Base-by-base conservation (phyloP, 345 rosid genomes). In the Salix purpurea region DNA sequence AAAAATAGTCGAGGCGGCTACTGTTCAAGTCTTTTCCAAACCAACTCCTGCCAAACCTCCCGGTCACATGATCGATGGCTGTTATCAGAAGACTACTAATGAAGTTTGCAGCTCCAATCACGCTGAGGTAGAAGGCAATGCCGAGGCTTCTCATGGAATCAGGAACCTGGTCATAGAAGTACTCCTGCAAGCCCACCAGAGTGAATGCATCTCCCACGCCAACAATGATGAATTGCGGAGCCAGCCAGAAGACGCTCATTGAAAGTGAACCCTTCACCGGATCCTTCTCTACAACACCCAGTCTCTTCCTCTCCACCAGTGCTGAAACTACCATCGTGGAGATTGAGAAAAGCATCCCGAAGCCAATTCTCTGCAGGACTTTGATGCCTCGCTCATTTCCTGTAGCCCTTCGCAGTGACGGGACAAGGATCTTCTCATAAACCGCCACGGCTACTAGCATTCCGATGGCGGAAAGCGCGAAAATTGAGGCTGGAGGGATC, bases 101-200 rank as follows among this genome's bases (percentile, higher is more conserved):
- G 79, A 96, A 96, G 74, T 84, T 96, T 39, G 89, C 89, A 0
- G 96, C 91, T 5, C 98, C 99, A 4, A 93, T 58, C 65, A 91
- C 97, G 52, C 99, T 91, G 2, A 93, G 86, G 85, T 93, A 95
- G 32, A 93, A 85, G 9, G 99, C 99, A 60, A 95, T 93, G 54
- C 99, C 99, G 77, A 95, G 72, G 81, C 96, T 95, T 80, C 99
- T 83, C 99, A 95, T 95, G 1, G 94, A 87, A 81, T 95, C 98
- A 0, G 99, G 98, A 46, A 95, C 99, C 84, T 95, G 99, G 72
- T 95, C 97, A 18, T 95, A 93, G 76, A 95, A 95, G 71, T 90
- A 95, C 81, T 95, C 99, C 76, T 93, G 98, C 48, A 95, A 84
- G 24, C 99, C 99, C 19, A 95, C 96, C 4, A 93, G 85, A 26